phyloP scores from a whole-genome alignment of 768 basidiomycete genomes.

The Wakefieldia striispora region DNA sequence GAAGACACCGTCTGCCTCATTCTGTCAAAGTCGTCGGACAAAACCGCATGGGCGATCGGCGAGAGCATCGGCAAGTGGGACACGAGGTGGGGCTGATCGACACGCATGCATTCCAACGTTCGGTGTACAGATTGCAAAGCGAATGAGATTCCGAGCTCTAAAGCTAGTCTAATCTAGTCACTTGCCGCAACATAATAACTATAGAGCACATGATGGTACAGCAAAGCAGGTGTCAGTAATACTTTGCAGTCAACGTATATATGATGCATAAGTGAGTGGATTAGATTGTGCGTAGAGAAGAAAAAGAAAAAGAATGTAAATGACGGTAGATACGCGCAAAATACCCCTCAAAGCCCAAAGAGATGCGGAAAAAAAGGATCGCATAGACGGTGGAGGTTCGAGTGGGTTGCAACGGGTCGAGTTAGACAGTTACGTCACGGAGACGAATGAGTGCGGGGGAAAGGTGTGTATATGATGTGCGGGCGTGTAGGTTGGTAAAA shows the following conservation, averaged over 20 bases:
- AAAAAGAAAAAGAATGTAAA: conserved; percentile 13
- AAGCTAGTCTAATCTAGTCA: conserved; percentile 31
- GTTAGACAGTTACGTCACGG: conserved; percentile 36
- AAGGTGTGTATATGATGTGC: conserved; percentile 58
- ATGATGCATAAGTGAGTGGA: conserved; percentile 35
- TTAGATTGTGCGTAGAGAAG: conserved; percentile 26
- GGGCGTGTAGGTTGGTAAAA: conserved; percentile 56
- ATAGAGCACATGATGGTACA: conserved; percentile 35
- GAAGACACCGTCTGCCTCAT: conserved; percentile 55
- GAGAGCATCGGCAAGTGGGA: conserved; percentile 46
- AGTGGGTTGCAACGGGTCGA: background rate
- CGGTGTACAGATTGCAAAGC: conserved; percentile 39
- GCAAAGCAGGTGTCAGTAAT: conserved; percentile 24
- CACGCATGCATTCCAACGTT: conserved; percentile 17
- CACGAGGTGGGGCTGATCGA: conserved; percentile 37
- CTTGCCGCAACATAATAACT: conserved; percentile 30
- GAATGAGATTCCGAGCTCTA: conserved; percentile 28
- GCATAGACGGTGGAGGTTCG: conserved; percentile 1
- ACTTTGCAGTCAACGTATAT: conserved; percentile 31
- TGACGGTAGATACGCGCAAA: conserved; percentile 18
- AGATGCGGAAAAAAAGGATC: conserved; percentile 3
- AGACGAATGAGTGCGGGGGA: conserved; percentile 46
- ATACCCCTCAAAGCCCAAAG: conserved; percentile 12
- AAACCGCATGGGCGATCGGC: conserved; percentile 40
- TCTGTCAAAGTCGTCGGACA: conserved; percentile 22